Evolutionary conservation across 495 filamentous ascomycete genomes (phyloP).

Genomic region (Aspergillus asperescens): DNA sequence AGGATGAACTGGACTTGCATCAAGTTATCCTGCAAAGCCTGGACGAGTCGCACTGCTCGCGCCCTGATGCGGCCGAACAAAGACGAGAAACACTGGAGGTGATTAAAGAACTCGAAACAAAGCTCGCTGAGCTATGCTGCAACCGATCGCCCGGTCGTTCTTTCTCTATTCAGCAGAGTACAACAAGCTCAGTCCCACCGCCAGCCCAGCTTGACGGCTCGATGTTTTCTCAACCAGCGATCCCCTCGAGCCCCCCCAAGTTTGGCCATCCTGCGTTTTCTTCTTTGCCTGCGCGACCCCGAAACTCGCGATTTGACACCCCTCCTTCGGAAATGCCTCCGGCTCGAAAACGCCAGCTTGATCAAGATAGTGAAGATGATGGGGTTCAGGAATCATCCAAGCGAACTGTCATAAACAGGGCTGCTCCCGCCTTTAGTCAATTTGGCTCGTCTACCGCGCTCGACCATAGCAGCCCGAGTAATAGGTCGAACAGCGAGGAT

Average conservation of each 20-base stretch:
- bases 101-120: conserved; percentile 19
- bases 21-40: conserved; percentile 37
- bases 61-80: conserved; percentile 20
- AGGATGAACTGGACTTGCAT: conserved; percentile 36
- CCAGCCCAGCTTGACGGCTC: conserved; percentile 18
- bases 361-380: not conserved
- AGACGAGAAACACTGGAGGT: conserved; percentile 21
- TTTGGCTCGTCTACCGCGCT: not conserved
- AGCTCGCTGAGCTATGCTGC: conserved; percentile 20
- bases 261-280: conserved; percentile 4
- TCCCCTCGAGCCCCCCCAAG: not conserved
- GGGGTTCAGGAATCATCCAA: not conserved
- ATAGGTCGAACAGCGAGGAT: not conserved
- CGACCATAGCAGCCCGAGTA: not conserved
- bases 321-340: not conserved
- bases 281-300: conserved; percentile 3
- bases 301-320: not conserved
- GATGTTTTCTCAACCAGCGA: not conserved
- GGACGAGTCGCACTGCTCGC: conserved; percentile 21
- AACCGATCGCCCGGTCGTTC: not conserved
- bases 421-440: not conserved
- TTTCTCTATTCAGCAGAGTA: not conserved
- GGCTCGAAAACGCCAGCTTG: conserved; percentile 15
- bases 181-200: not conserved
- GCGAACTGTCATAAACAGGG: not conserved